These are phyloP conservation scores for Saccharomyces cerevisiae DNA, from an alignment of 805 yeast species.

Conservation along the genomic window DNA sequence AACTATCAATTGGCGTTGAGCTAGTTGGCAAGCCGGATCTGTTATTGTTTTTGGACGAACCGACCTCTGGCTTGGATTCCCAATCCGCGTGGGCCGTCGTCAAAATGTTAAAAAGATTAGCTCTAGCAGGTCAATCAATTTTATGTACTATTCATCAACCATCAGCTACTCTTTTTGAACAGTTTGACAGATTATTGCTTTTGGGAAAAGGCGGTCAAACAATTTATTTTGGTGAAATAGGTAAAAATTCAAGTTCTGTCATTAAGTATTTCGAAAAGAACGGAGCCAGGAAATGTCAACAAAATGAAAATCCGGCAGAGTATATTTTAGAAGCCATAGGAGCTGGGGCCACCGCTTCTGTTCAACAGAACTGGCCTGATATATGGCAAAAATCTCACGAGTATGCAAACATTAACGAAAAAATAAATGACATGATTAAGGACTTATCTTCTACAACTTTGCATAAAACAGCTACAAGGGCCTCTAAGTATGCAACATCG, in stretches of 20 bases:
- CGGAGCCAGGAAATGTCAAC: constrained; percentile 55
- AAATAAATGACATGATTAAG: constrained; percentile 41
- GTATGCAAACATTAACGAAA: constrained; percentile 31
- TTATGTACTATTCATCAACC: constrained; percentile 67
- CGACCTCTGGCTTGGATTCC: constrained; percentile 57
- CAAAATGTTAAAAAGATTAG: constrained; percentile 47
- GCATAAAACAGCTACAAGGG: constrained; percentile 1
- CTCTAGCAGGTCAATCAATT: constrained; percentile 59
- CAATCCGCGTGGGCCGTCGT: constrained; percentile 55
- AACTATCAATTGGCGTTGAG: constrained; percentile 55
- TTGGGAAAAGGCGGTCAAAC: constrained; percentile 63
- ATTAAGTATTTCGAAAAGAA: constrained; percentile 54
- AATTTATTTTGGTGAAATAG: constrained; percentile 62
- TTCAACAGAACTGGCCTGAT: constrained; percentile 45
- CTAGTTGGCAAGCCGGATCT: constrained; percentile 54
- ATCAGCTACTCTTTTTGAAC: constrained; percentile 52
- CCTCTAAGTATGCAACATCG: constrained; percentile 18
- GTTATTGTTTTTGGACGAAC: constrained; percentile 53
- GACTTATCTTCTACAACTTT: constrained; percentile 27
- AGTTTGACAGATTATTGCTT: constrained; percentile 53
- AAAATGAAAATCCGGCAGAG: constrained; percentile 58
- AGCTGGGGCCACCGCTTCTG: constrained; percentile 62
- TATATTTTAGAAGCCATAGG: constrained; percentile 62
- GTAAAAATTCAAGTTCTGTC: constrained; percentile 44
- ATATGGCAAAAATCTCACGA: constrained; percentile 44